phyloP scores from a whole-genome alignment of 208 protist genomes.

The Sergeia podlipaevii region DNA sequence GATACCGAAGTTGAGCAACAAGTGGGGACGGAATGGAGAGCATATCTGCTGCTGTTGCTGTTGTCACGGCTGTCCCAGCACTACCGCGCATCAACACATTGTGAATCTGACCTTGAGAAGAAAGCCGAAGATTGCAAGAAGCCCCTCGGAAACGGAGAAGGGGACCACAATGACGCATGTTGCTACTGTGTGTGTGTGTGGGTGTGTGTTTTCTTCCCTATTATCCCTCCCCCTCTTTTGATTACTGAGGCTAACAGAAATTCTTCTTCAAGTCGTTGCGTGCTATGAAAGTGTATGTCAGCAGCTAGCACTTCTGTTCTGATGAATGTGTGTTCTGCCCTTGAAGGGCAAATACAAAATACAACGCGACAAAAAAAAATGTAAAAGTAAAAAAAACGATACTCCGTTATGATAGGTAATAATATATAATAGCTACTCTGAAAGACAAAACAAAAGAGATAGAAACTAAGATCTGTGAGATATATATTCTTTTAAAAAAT shows the following conservation, averaged over 20 bases:
- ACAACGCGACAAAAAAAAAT: conserved; percentile 2
- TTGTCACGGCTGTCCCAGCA: neutral
- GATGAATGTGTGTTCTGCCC: too few relatives aligned
- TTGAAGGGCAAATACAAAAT: neutral
- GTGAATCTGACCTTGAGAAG: neutral
- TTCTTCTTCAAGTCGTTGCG: neutral
- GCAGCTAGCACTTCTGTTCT: neutral
- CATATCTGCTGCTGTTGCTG: neutral
- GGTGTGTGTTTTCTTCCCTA: neutral
- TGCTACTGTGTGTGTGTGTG: neutral
- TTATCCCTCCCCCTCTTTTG: neutral
- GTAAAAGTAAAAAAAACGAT: conserved; percentile 4
- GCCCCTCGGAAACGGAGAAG: neutral
- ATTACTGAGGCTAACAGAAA: neutral
- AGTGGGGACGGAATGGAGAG: neutral
- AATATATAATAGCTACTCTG: conserved; percentile 1
- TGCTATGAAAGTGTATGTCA: neutral
- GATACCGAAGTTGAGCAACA: neutral
- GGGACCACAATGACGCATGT: neutral
- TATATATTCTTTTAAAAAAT: too few relatives aligned
- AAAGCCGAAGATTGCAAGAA: conserved; percentile 4
- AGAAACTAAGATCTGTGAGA: neutral
- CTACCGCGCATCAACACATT: neutral
- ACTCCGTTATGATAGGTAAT: neutral
- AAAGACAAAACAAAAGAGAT: neutral